A percentile compares a stretch with the other conserved stretches of the same genome.
Evolutionary conservation across 306 rosid species (phyloP).

Genomic region (Glycyrrhiza uralensis): DNA sequence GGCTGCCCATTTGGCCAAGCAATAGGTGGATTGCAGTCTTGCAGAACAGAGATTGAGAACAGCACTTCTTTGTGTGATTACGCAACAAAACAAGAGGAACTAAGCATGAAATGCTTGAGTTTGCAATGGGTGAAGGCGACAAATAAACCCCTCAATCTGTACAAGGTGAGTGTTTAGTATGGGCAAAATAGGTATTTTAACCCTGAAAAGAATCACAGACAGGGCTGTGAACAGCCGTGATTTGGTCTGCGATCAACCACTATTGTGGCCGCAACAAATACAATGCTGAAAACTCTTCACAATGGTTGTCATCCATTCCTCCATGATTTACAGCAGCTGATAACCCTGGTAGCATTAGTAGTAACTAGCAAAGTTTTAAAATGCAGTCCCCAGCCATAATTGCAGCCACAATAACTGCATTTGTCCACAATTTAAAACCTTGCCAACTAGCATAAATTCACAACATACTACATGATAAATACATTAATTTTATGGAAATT

Average conservation of each 20-base stretch:
- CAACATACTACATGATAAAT: not conserved
- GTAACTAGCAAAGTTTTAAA: not conserved
- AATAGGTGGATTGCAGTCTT: slow-evolving; percentile 1
- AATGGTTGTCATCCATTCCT: not conserved
- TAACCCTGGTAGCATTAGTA: not conserved
- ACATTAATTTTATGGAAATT: not conserved
- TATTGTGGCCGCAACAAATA: not conserved
- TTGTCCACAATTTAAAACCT: not conserved
- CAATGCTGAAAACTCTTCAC: not conserved
- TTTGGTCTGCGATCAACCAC: not conserved
- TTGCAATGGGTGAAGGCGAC: not conserved
- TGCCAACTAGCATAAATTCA: slow-evolving; percentile 2
- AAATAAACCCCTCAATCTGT: slow-evolving; percentile 1
- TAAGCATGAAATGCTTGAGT: not conserved
- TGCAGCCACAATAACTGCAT: not conserved
- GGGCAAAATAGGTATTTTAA: not conserved
- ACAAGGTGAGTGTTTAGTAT: not conserved
- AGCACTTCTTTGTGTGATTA: not conserved
- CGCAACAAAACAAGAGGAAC: not conserved
- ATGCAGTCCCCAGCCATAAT: not conserved
- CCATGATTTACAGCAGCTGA: not conserved
- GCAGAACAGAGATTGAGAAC: not conserved
- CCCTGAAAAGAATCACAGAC: not conserved
- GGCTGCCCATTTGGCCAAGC: not conserved
- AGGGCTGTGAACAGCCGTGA: not conserved